Evolutionary conservation across 2,329 filamentous ascomycete species (phyloP), one percentile per base, ranked within the genome.

Genomic region (Pseudohalonectria lignicola): DNA sequence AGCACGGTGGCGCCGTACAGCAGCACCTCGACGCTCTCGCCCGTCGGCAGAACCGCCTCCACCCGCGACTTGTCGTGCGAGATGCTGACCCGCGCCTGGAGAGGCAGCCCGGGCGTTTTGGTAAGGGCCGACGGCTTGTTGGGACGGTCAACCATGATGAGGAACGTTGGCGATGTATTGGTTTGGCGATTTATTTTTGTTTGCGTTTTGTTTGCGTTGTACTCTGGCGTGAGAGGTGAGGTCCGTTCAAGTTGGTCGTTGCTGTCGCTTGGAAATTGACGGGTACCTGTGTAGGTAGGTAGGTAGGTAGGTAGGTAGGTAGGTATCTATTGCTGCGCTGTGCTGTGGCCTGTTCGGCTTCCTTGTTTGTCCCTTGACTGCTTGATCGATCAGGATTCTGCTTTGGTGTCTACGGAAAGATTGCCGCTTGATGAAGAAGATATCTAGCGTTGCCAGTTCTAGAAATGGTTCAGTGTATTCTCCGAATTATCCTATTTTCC

Each of bases 1-100:
- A 84, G 79, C 34, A 98, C 82, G 1, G 88, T 96, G 10, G 92
- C 92, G 41, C 92, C 92, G 53, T 84, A 84, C n/a, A 96, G 76
- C 43, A 94, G 69, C 28, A 98, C 71, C 47, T 86, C 79, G 48
- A 94, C 76, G 39, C 77, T 85, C 64, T 96, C 88, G 48, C 90
- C 88, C 1, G 86, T 83, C 29, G 87, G 85, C 31, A 96, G 75
- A 21, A 71, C 73, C 25, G 90, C 90, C n/a, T 75, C 74, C 37
- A 96, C 80, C 43, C 76, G 76, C 42, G 74, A 73, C 59, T 79
- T 79, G 54, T 77, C 76, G 50, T 84, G 73, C 20, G 78, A 74
- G 53, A 88, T 78, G 56, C 76, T 76, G 53, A 95, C 82, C 46
- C 80, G 76, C 25, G 90, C 63, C 54, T 79, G 84, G 34, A 88